A percentile compares a stretch with the other conserved stretches of the same genome.
Conservation (phyloP, 1,139 yeast genomes). For the Sugiyamaella sp. region DNA sequence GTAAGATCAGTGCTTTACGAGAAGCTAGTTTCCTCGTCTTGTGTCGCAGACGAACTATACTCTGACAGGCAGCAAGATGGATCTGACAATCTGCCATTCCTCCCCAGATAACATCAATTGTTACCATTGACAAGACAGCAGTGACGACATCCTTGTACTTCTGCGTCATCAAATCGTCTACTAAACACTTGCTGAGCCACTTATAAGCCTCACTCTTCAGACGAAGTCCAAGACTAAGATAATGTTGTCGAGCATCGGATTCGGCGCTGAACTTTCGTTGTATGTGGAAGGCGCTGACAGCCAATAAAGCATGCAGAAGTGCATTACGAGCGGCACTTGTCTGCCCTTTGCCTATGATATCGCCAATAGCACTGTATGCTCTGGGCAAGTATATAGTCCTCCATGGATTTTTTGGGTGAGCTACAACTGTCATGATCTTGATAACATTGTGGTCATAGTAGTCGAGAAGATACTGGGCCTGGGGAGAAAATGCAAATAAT, state of each 20-base stretch:
- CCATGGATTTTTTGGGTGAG: slow-evolving; percentile 85
- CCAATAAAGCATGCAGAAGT: slow-evolving; percentile 73
- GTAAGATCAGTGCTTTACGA: slow-evolving; percentile 74
- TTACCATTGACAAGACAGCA: slow-evolving; percentile 83
- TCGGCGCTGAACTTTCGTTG: slow-evolving; percentile 69
- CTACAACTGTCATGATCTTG: slow-evolving; percentile 85
- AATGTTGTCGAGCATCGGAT: slow-evolving; percentile 64
- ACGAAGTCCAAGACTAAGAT: slow-evolving; percentile 70
- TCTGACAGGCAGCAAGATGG: slow-evolving; percentile 76
- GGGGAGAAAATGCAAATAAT: slow-evolving; percentile 53
- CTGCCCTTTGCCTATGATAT: slow-evolving; percentile 69
- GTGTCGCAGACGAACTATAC: slow-evolving; percentile 71
- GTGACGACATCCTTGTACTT: slow-evolving; percentile 84
- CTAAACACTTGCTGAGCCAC: slow-evolving; percentile 64
- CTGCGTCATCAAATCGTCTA: slow-evolving; percentile 52
- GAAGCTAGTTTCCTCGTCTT: slow-evolving; percentile 65
- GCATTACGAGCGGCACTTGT: slow-evolving; percentile 81
- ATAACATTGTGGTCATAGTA: slow-evolving; percentile 82
- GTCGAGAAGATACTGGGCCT: slow-evolving; percentile 61
- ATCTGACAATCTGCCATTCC: slow-evolving; percentile 84
- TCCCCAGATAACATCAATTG: slow-evolving; percentile 90
- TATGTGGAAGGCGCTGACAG: slow-evolving; percentile 80
- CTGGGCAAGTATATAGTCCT: slow-evolving; percentile 80
- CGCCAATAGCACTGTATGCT: slow-evolving; percentile 81
- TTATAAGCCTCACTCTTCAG: slow-evolving; percentile 74